A percentile compares a stretch with the other conserved stretches of the same genome.
These are phyloP conservation scores for Pleodorina starrii DNA, from an alignment of 139 green algal species.

Conservation along the genomic window DNA sequence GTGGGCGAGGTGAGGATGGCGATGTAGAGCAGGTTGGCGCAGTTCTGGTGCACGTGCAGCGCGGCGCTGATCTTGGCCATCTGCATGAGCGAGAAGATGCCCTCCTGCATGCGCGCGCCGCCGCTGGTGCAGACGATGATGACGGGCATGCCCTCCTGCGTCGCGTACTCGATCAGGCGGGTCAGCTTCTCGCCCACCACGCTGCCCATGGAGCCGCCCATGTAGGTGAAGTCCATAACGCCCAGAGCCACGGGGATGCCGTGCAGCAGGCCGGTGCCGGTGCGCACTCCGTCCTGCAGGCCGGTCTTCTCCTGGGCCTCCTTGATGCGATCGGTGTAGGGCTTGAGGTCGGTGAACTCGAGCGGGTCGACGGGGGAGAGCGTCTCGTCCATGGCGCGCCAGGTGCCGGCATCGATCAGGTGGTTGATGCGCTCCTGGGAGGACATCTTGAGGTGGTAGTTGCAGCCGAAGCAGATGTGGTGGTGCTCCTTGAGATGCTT, in stretches of 20 bases:
- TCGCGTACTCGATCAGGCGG: constrained; percentile 82
- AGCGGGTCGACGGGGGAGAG: constrained; percentile 81
- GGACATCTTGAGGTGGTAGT: constrained; percentile 83
- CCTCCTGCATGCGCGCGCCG: constrained; percentile 84
- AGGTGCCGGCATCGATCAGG: constrained; percentile 82
- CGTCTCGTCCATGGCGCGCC: constrained; percentile 81
- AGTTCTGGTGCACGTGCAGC: constrained; percentile 78
- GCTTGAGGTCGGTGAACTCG: constrained; percentile 85
- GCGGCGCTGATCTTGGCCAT: constrained; percentile 78
- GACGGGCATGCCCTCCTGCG: constrained; percentile 71
- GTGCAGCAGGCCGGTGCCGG: constrained; percentile 79
- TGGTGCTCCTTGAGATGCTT: constrained; percentile 88
- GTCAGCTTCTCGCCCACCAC: constrained; percentile 88
- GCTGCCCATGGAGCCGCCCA: constrained; percentile 82
- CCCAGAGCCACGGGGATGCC: constrained; percentile 82
- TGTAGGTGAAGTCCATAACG: constrained; percentile 86
- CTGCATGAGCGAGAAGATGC: constrained; percentile 75
- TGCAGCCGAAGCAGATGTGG: constrained; percentile 86
- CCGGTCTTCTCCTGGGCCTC: constrained; percentile 79
- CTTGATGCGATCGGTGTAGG: constrained; percentile 80
- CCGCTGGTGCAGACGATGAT: constrained; percentile 75
- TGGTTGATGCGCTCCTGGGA: constrained; percentile 79
- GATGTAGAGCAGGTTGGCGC: constrained; percentile 77
- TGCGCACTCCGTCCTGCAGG: constrained; percentile 63
- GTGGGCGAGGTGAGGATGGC: constrained; percentile 73